These are phyloP conservation scores for Achaetomiella virescens DNA, from an alignment of 495 filamentous ascomycete species.

Conservation along the genomic window DNA sequence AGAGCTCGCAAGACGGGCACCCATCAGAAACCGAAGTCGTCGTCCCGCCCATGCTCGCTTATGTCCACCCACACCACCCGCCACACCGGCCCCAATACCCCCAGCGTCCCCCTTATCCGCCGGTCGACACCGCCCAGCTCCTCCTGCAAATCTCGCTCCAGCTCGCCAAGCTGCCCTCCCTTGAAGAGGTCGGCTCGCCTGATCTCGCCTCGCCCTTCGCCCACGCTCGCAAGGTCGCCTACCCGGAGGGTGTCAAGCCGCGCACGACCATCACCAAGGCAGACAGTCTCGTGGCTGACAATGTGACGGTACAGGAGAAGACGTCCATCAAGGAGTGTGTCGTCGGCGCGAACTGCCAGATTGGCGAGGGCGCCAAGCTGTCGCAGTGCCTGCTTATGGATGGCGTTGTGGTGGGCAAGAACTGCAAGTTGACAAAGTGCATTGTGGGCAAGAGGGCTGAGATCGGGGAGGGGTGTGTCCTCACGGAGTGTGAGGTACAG, in stretches of 20 bases:
- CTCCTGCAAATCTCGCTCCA: conserved; percentile 76
- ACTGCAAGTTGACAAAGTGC: conserved; percentile 71
- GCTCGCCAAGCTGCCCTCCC: conserved; percentile 66
- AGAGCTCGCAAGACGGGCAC: conserved; percentile 18
- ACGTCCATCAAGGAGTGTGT: conserved; percentile 83
- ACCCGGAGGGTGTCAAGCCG: conserved; percentile 67
- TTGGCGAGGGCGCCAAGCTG: conserved; percentile 71
- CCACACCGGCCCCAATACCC: background rate
- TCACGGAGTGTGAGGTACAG: conserved; percentile 87
- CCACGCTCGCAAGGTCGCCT: conserved; percentile 70
- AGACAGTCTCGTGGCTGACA: conserved; percentile 75
- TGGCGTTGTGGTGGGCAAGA: conserved; percentile 71
- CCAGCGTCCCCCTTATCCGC: conserved; percentile 56
- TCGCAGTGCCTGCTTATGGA: conserved; percentile 86
- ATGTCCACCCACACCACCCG: conserved; percentile 52
- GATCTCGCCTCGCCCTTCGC: conserved; percentile 59
- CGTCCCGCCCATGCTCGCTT: conserved; percentile 69
- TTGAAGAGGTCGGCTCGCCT: conserved; percentile 55
- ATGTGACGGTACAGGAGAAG: conserved; percentile 77
- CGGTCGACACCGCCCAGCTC: conserved; percentile 82
- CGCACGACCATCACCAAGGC: conserved; percentile 66
- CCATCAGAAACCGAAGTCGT: conserved; percentile 41
- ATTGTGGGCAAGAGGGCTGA: conserved; percentile 69
- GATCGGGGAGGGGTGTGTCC: conserved; percentile 65
- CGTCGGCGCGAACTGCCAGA: conserved; percentile 78